Evolutionary conservation across 176 grass and related monocot species (phyloP).

Genomic region (Sorghum bicolor): Sorghum_bicolor_NCBIv3 NC_012873.2:34728001-34728500

Average conservation of each 20-base stretch:
- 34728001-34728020: background rate
- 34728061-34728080: background rate
- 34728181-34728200: background rate
- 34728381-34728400: background rate
- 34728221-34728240: background rate
- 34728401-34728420: background rate
- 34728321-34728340: background rate
- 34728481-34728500: background rate
- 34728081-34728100: background rate
- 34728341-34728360: background rate
- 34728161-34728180: background rate
- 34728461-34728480: background rate
- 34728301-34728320: background rate
- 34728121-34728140: background rate
- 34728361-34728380: background rate
- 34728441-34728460: background rate
- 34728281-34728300: background rate
- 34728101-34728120: background rate
- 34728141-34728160: background rate
- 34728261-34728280: background rate
- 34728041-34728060: background rate
- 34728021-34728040: background rate
- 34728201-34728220: background rate
- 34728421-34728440: background rate
- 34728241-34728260: background rate